Evolutionary conservation across 345 rosid species (phyloP), one percentile per base, ranked within the genome.

Genomic region (Camelina hispida): DNA sequence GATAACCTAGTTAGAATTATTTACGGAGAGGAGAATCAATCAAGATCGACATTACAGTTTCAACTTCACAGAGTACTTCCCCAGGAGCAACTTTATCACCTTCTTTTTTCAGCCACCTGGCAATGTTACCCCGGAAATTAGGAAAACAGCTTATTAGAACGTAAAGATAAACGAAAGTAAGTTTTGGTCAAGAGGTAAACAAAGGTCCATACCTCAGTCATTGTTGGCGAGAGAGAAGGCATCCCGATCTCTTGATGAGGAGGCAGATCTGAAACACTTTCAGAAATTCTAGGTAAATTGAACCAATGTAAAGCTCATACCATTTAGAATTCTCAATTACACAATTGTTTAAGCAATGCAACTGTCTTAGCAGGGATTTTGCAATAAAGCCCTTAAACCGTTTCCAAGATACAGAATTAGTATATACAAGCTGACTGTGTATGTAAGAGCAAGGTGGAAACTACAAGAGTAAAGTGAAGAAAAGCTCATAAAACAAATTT

Each of bases 191-290:
- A 44, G 63, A 78, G 65, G 50, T 37, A 58, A 57, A 62, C 6
- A 61, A 28, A 50, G 62, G 55, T 62, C 58, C 88, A 72, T 83
- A 81, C 99, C 97, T 95, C 99, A 11, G 91, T 88, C 99, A 95
- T 95, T 61, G 99, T 95, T 59, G 99, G 99, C 6, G 99, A 95
- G 71, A 95, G 97, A 67, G 99, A 95, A 78, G 99, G 99, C 99
- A 95, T 95, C 78, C 99, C 99, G 38, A 95, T 89, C 79, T 90
- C 97, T 75, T 95, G 97, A 78, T 95, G 94, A 55, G 96, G 86
- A 68, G 99, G 99, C 71, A 95, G 86, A 79, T 87, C 98, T 95
- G 89, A 68, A 81, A 83, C 69, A 77, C 54, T 78, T 71, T 51
- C 35, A 50, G 32, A 42, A 70, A 20, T 48, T 71, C 23, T 57